A percentile compares a stretch with the other conserved stretches of the same genome.
phyloP scores from a whole-genome alignment of 345 rosid species.

The Populus nigra region DNA sequence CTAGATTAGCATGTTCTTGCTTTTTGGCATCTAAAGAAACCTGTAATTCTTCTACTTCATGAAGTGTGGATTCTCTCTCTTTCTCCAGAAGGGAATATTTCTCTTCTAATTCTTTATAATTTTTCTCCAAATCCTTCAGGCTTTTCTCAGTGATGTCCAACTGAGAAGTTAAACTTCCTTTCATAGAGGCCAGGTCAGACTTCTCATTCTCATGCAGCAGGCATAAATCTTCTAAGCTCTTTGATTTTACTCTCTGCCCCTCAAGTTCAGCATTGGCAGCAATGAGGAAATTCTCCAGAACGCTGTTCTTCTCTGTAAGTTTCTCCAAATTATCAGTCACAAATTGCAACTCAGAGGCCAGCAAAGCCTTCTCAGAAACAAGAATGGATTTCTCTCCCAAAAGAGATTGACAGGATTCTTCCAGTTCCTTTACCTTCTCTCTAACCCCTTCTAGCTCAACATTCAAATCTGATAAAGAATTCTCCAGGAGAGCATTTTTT shows the following conservation, averaged over 20 bases:
- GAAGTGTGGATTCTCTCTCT: conserved; percentile 53
- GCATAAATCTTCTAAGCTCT: conserved; percentile 63
- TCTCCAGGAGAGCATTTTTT: conserved; percentile 77
- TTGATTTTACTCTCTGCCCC: conserved; percentile 47
- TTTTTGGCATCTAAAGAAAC: conserved; percentile 49
- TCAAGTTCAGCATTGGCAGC: conserved; percentile 78
- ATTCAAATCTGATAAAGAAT: conserved; percentile 82
- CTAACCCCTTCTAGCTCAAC: conserved; percentile 74
- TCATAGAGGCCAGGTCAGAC: conserved; percentile 43
- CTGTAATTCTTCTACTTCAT: conserved; percentile 51
- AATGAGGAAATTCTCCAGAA: conserved; percentile 67
- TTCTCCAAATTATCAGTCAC: conserved; percentile 51
- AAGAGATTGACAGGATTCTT: conserved; percentile 61
- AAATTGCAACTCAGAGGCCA: conserved; percentile 55
- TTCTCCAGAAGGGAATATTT: conserved; percentile 45
- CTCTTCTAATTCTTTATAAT: conserved; percentile 44
- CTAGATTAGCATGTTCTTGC: conserved; percentile 51
- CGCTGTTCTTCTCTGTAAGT: conserved; percentile 57
- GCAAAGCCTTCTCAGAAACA: conserved; percentile 52
- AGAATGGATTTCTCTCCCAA: conserved; percentile 63
- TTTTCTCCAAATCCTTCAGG: conserved; percentile 56
- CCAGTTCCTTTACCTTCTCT: conserved; percentile 59
- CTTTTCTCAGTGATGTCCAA: conserved; percentile 47
- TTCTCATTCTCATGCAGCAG: conserved; percentile 60
- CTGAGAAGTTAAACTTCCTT: conserved; percentile 54